Evolutionary conservation across 2,329 filamentous ascomycete species (phyloP), one percentile per base, ranked within the genome.

Genomic region (Xylaria arbuscula): DNA sequence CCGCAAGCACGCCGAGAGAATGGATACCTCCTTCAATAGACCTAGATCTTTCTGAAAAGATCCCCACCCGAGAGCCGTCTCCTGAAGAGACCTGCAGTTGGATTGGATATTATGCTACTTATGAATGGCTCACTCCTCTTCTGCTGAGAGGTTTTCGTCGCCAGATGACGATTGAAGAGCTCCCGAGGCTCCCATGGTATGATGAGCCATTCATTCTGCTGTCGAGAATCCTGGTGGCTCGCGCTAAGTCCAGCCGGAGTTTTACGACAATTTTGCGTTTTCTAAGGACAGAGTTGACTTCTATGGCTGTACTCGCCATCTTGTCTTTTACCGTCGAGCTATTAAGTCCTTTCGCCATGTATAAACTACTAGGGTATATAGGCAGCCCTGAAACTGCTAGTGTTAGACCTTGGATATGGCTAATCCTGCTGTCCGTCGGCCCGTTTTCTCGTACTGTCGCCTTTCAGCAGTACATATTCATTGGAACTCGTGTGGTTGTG

Each of bases 401-500:
- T 19, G 80, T 86, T 34, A 81, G 81, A 32, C 85, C 86, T 1
- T 84, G 82, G 79, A 72, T 87, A 54, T 89, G 87, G 87, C 77
- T 89, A 9, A 69, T 83, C 2, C 80, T 88, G 40, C 80, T 88
- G 67, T 88, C 88, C 65, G 62, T 82, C 45, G 87, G 87, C 0
- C 86, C 85, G 0, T 71, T 83, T 48, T 74, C 78, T 3, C 83
- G 84, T 15, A 86, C 87, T 2, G 71, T 88, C 51, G 76, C 81
- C 62, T 87, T 84, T 69, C 86, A 89, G 73, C 85, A 86, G 71
- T 89, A 89, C 74, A 81, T 88, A 40, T 89, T 88, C 72, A 85
- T 80, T 1, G 86, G 85, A 7, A 88, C 87, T 2, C 81, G 86
- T n/a, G 76, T 88, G 51, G 78, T 88, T 40, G 85, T 88, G 42